A percentile compares a stretch with the other conserved stretches of the same genome.
phyloP scores from a whole-genome alignment of 257 asterid genomes.

The Forsythia suspensa region DNA sequence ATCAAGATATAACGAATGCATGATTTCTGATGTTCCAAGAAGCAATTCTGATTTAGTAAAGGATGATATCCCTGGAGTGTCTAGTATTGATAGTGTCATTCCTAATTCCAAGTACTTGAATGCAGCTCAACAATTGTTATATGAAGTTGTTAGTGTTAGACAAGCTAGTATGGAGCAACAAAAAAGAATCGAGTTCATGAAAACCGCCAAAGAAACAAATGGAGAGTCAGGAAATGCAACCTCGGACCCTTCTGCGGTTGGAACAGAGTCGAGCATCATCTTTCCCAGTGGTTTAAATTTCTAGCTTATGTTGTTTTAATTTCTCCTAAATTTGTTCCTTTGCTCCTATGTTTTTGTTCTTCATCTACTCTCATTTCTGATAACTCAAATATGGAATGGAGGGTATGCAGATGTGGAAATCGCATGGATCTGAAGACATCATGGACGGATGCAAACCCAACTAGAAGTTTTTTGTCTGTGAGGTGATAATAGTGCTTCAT shows the following conservation, averaged over 20 bases:
- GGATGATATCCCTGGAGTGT: slow-evolving; percentile 35
- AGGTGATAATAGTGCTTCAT: too few relatives aligned
- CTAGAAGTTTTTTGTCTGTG: too few relatives aligned
- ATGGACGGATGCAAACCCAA: too few relatives aligned
- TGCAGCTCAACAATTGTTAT: slow-evolving; percentile 73
- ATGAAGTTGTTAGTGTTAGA: slow-evolving; percentile 79
- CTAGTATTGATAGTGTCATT: slow-evolving; percentile 40
- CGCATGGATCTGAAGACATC: too few relatives aligned
- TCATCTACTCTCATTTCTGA: too few relatives aligned
- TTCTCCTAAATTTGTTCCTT: too few relatives aligned
- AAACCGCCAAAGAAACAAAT: slow-evolving; percentile 38
- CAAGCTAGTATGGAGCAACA: slow-evolving; percentile 54
- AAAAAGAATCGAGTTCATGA: slow-evolving; percentile 31
- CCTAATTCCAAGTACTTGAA: slow-evolving; percentile 70
- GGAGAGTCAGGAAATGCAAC: slow-evolving; percentile 38
- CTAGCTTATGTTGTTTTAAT: too few relatives aligned
- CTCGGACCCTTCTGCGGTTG: slow-evolving; percentile 42
- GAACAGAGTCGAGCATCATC: slow-evolving; percentile 34
- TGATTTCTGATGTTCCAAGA: slow-evolving; percentile 34
- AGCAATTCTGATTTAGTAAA: slow-evolving; percentile 27
- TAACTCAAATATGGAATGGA: too few relatives aligned
- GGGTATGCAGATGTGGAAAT: too few relatives aligned
- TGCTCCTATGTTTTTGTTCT: too few relatives aligned
- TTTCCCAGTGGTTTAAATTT: too few relatives aligned
- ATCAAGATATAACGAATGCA: slow-evolving; percentile 34